Conservation (phyloP, 73 alveolate genomes). For the Tetrahymena borealis region DNA sequence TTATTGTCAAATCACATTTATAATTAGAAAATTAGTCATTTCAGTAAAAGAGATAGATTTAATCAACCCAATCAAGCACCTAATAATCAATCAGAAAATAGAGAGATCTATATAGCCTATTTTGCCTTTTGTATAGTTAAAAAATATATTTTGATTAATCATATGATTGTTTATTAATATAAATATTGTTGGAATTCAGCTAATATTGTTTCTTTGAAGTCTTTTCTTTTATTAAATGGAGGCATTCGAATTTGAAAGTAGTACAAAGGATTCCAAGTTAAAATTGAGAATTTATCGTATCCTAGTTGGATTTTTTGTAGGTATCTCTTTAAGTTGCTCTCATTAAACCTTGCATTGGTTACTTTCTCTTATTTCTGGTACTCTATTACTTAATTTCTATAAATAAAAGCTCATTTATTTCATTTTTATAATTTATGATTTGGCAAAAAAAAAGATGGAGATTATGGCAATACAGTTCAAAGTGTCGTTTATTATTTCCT, state of each 20-base stretch:
- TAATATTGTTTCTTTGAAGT: background rate
- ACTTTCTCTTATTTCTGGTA: background rate
- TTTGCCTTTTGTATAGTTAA: no score
- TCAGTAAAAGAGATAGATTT: no score
- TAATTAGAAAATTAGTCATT: no score
- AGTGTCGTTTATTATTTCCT: background rate
- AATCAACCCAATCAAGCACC: no score
- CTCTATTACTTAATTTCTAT: no score
- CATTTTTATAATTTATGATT: background rate
- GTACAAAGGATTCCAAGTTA: background rate
- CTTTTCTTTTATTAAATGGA: no score
- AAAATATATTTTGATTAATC: no score
- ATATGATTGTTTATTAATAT: background rate
- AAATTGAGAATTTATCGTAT: background rate
- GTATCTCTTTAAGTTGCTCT: background rate
- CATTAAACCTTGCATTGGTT: background rate
- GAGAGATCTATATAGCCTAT: no score
- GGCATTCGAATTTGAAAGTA: background rate
- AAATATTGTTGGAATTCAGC: background rate
- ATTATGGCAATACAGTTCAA: background rate
- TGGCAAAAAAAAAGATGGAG: background rate
- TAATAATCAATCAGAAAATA: no score
- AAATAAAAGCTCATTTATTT: no score
- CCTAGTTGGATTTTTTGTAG: background rate
- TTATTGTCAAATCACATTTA: no score